Conservation (phyloP, 805 yeast species). For the Pichia gijzeniarum region DNA sequence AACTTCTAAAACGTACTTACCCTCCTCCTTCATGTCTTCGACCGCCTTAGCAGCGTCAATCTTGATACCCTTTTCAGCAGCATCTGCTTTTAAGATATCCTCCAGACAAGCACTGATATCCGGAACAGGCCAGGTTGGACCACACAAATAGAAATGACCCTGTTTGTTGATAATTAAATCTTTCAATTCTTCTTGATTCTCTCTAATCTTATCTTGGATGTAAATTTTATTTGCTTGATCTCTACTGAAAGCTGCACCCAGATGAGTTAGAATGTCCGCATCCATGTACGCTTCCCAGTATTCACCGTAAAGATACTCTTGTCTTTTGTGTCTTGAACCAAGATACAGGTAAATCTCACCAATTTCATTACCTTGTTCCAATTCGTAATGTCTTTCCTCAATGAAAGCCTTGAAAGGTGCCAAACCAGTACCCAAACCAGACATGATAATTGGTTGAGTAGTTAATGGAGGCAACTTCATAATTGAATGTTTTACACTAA, state of each 20-base stretch:
- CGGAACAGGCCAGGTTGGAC: conserved; percentile 99
- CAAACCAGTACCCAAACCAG: conserved; percentile 95
- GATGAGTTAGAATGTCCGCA: conserved; percentile 86
- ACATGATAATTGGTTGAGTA: conserved; percentile 88
- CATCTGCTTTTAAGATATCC: conserved; percentile 71
- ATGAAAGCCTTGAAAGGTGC: conserved; percentile 98
- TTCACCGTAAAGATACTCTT: conserved; percentile 94
- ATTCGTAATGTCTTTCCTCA: conserved; percentile 92
- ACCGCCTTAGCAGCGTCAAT: conserved; percentile 73
- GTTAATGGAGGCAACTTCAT: conserved; percentile 91
- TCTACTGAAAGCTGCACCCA: conserved; percentile 97
- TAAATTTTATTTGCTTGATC: conserved; percentile 93
- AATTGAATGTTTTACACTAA: conserved; percentile 92
- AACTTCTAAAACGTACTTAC: conserved; percentile 89
- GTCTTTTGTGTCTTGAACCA: conserved; percentile 93
- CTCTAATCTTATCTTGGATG: conserved; percentile 89
- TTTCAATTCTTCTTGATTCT: conserved; percentile 63
- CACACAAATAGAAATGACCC: conserved; percentile 94
- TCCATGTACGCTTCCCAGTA: conserved; percentile 94
- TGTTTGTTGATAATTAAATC: conserved; percentile 70
- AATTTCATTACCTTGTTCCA: conserved; percentile 79
- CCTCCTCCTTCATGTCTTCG: conserved; percentile 89
- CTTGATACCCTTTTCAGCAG: conserved; percentile 55
- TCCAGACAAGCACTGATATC: conserved; percentile 87
- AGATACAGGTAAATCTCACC: conserved; percentile 83